Evolutionary conservation across 1,139 yeast species (phyloP).

Genomic region (Scheffersomyces quercinus): DNA sequence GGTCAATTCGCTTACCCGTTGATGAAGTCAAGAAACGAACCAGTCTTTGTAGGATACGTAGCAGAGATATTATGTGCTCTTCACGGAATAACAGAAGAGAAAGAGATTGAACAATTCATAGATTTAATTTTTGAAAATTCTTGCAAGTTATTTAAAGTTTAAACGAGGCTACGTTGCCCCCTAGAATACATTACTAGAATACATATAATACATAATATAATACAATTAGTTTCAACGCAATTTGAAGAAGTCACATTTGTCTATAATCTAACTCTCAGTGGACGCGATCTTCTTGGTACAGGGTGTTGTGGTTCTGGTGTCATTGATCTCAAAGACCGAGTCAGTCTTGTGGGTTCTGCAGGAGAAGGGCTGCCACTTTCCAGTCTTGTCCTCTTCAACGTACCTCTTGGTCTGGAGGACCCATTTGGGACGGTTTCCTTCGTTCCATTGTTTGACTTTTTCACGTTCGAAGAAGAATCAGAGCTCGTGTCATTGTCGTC

Average conservation of each 20-base stretch:
- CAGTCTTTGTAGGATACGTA: conserved; percentile 78
- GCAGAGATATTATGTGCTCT: conserved; percentile 75
- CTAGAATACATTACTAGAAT: conserved; percentile 7
- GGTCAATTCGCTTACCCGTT: conserved; percentile 51
- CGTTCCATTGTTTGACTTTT: too few species aligned
- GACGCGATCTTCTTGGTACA: too few species aligned
- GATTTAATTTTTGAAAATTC: conserved; percentile 68
- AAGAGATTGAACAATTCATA: conserved; percentile 53
- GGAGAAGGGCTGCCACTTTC: too few species aligned
- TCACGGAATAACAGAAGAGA: conserved; percentile 30
- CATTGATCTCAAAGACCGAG: too few species aligned
- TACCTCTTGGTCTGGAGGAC: too few species aligned
- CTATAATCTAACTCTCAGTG: too few species aligned
- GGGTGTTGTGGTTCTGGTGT: too few species aligned
- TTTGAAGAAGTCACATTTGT: too few species aligned
- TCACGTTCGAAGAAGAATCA: too few species aligned
- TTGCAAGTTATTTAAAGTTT: conserved; percentile 49
- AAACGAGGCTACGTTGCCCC: neutral
- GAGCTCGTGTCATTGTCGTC: neutral
- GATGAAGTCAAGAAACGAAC: conserved; percentile 88
- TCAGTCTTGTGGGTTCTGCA: too few species aligned
- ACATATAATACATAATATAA: conserved; percentile 9
- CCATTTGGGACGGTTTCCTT: too few species aligned
- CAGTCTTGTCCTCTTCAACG: too few species aligned
- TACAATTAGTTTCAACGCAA: neutral